A percentile compares a stretch with the other conserved stretches of the same genome.
Evolutionary conservation across 495 filamentous ascomycete genomes (phyloP).

Genomic region (Hyaloscypha finlandica): DNA sequence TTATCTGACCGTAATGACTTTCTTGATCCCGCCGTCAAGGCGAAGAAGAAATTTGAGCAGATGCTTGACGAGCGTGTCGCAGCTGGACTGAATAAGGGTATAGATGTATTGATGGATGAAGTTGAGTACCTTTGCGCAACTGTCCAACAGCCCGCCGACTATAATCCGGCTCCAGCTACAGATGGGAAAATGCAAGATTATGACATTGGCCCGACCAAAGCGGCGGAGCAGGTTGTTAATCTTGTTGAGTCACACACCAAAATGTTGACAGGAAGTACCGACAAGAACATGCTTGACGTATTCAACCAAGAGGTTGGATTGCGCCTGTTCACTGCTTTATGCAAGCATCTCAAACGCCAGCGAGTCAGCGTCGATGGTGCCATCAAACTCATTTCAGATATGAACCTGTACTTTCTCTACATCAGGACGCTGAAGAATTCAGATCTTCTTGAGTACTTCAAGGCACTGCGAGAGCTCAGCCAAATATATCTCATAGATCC

Average conservation of each 20-base stretch:
- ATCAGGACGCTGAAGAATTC: conserved; percentile 78
- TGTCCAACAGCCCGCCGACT: conserved; percentile 82
- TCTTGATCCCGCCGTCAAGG: conserved; percentile 82
- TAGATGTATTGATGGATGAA: conserved; percentile 98
- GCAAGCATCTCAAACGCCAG: conserved; percentile 97
- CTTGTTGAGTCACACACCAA: conserved; percentile 84
- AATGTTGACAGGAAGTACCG: conserved; percentile 89
- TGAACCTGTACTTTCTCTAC: conserved; percentile 90
- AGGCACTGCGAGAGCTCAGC: conserved; percentile 84
- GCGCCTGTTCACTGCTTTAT: conserved; percentile 83
- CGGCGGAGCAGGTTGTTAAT: conserved; percentile 77
- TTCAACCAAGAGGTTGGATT: conserved; percentile 98
- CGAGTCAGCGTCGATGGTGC: conserved; percentile 88
- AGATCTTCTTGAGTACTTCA: conserved; percentile 85
- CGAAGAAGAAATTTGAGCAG: conserved; percentile 98
- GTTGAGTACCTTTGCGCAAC: conserved; percentile 95
- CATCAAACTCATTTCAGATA: conserved; percentile 91
- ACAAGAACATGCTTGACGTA: conserved; percentile 96
- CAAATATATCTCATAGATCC: conserved; percentile 95
- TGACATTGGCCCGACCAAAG: conserved; percentile 81
- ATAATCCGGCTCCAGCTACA: conserved; percentile 62
- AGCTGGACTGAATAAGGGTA: conserved; percentile 93
- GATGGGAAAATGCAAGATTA: conserved; percentile 45
- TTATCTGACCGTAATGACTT: conserved; percentile 94
- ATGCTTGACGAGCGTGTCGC: conserved; percentile 98